Evolutionary conservation across 768 basidiomycete genomes (phyloP), one percentile per base, ranked within the genome.

Genomic region (Xanthoconium purpureum): DNA sequence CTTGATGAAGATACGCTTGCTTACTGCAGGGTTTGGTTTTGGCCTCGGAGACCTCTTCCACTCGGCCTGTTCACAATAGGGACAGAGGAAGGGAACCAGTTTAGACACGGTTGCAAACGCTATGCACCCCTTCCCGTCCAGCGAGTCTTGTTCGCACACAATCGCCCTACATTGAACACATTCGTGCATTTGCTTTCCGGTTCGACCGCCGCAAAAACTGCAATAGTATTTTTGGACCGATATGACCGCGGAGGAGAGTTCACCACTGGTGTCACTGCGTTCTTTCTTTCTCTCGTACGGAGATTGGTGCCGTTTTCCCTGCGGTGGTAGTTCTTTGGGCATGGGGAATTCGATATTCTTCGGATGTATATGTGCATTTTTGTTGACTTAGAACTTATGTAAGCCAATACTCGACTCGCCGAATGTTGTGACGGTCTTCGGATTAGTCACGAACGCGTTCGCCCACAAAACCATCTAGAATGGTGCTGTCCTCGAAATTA

Each of bases 371-470:
- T 24, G 24, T 24, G 24, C 24, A 4, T 24, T 24, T 24, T 24
- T 24, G 24, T 24, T 24, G 2, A 24, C 24, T 24, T 24, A 24
- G 24, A 24, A 24, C 24, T 24, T 24, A 24, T 4, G 24, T 24
- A 24, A 24, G 24, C 24, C 24, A 2, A 24, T 24, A 24, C 24
- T 24, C 24, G 24, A 2, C 4, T 24, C 24, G 24, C 24, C 33
- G 9, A 35, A 35, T 12, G 33, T 35, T 35, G 28, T 38, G 24
- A 86, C 87, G 85, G 86, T 77, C 63, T 87, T 85, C 61, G 87
- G 88, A 2, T 94, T 88, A 80, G 87, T 61, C 77, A 94, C 64
- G 91, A 89, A 65, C 90, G 92, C 91, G 0, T 76, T 91, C 46
- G 80, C 93, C 33, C 83, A 89, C 44, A 86, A 87, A 0, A 89